Base-by-base conservation (phyloP, 1,284 basidiomycete genomes). In the Cerrena zonata region DNA sequence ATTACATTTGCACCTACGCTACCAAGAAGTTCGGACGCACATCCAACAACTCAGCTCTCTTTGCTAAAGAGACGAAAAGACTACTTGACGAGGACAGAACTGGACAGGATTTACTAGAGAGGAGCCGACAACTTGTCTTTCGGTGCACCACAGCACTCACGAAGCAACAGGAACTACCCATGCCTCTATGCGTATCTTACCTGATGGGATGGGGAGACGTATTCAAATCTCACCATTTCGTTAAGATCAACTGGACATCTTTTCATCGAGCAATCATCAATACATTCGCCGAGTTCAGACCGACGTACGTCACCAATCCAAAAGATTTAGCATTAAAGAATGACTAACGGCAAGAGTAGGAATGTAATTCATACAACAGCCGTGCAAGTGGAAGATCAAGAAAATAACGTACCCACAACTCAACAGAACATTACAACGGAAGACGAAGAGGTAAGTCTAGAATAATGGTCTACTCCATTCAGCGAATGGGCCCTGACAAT, bases 201-300 rank as follows among this genome's bases (percentile, higher is more conserved):
- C 48, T 70, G 3, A 68, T 70, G 68, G 66, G 63, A 2, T 67
- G 63, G 65, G 68, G 66, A 0, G 69, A 71, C 39, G 51, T 51
- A 0, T 67, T 56, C 45, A 21, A 42, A 2, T 73, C 70, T 0
- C 70, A 72, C 50, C 26, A 36, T 10, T 73, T 66, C 47, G 46
- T 49, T 0, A 48, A 59, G 0, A 61, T 72, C 2, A 69, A 66
- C 48, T 71, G 67, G 69, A 54, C 59, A 27, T 51, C 52, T 11
- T 61, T 67, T 26, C 34, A 57, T 4, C 15, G 30, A 13, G 46
- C 46, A 7, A 24, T 70, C 12, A 47, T 56, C 4, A 40, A 40
- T 1, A 36, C 47, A 10, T 64, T 55, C 54, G 61, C 64, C 3
- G 46, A 52, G 21, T 49, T 53, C 5, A 15, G 11, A 18, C n/a